Base-by-base conservation (phyloP, 495 filamentous ascomycete genomes). In the Cercophora scortea region DNA sequence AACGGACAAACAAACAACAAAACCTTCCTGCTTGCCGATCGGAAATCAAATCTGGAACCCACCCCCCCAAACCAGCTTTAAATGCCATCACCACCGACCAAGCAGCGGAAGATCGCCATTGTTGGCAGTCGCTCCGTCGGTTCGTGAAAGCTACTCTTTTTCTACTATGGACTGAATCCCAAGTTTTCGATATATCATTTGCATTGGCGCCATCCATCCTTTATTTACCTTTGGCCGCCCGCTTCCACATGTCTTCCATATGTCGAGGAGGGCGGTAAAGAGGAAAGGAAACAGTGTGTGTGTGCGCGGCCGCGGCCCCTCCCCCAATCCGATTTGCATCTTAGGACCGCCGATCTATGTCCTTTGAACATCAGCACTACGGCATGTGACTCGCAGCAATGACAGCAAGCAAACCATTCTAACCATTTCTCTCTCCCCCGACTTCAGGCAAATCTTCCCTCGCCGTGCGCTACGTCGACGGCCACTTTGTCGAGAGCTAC, bases 401-500 rank as follows among this genome's bases (percentile, higher is more conserved):
- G 15, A 41, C 35, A 9, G 15, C 17, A 38, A 4, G n/a, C n/a
- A 18, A 8, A n/a, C 42, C 25, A 2, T 5, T 25, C 25, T 25
- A 25, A 25, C 25, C 25, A 25, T 25, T 5, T 25, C n/a, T n/a
- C n/a, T n/a, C n/a, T 25, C 25, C 25, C 25, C 25, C 25, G 2
- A 2, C 25, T 25, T 2, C 60, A 98, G 93, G 93, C 65, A 99
- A 99, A 79, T 95, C 89, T 13, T 97, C 93, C 40, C 84, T 99
- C 53, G 95, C 94, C 6, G 94, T 97, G 18, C 94, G 90, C 66
- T 97, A 93, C 67, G 92, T 96, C 64, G 93, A 97, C 67, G 89
- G 89, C 61, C 90, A 95, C 71, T 99, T 99, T 60, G 92, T 97
- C 61, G 94, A 97, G 68, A 91, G 86, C 68, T 99, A 99, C 70